Evolutionary conservation across 2,329 filamentous ascomycete species (phyloP).

Genomic region (Cladosporium sp.): DNA sequence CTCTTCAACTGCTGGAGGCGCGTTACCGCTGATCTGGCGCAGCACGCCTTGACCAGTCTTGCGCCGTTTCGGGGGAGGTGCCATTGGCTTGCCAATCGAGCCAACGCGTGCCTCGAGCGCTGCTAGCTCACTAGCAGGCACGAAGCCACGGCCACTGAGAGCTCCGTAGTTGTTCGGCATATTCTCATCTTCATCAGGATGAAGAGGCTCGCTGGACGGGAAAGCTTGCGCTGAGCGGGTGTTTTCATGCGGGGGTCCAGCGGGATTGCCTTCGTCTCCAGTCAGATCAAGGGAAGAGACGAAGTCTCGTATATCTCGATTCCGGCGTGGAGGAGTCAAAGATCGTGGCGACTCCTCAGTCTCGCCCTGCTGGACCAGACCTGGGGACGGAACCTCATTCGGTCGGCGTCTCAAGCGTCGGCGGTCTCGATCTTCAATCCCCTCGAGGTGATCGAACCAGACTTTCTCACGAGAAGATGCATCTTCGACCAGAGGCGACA

Average conservation of each 20-base stretch:
- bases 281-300: conserved; percentile 16
- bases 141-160: conserved; percentile 19
- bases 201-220: too few species aligned
- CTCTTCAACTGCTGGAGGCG: neutral
- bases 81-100: conserved; percentile 10
- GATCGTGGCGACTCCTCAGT: conserved; percentile 17
- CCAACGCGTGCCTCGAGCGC: conserved; percentile 13
- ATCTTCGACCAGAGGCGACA: conserved; percentile 21
- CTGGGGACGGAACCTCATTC: neutral
- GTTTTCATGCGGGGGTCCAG: neutral
- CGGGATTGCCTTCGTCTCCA: neutral
- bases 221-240: neutral
- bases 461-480: conserved; percentile 21
- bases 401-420: neutral
- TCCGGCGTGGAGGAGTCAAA: conserved; percentile 23
- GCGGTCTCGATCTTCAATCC: conserved; percentile 11
- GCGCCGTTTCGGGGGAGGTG: conserved; percentile 21
- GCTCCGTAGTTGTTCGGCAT: neutral
- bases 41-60: conserved; percentile 21
- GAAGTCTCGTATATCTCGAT: conserved; percentile 32
- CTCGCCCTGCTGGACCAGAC: conserved; percentile 20
- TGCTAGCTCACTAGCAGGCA: conserved; percentile 28
- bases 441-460: conserved; percentile 29
- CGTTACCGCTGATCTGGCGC: conserved; percentile 24
- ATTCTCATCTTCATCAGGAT: conserved; percentile 13